phyloP scores from a whole-genome alignment of 495 filamentous ascomycete genomes.

The Penicillium antarcticum region DNA sequence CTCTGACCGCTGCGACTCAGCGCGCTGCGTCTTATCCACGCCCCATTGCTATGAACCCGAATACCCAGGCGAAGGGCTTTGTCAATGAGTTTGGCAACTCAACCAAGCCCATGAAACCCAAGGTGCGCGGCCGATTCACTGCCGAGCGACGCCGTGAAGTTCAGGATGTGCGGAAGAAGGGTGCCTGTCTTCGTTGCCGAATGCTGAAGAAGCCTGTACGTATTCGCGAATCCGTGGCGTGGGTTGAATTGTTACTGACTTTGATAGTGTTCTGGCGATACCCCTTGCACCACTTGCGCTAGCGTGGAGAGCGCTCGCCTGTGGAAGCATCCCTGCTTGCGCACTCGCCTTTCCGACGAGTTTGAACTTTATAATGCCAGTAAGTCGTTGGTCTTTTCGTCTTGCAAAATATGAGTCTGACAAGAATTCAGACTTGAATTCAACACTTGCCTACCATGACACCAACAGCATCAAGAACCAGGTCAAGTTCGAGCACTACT shows the following conservation, averaged over 20 bases:
- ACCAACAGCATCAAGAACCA: slow-evolving; percentile 58
- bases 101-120: slow-evolving; percentile 50
- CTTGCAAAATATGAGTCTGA: slow-evolving; percentile 15
- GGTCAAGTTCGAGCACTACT: slow-evolving; percentile 53
- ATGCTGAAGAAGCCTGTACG: slow-evolving; percentile 77
- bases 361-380: slow-evolving; percentile 70
- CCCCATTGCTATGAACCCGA: slow-evolving; percentile 55
- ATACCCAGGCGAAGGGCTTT: slow-evolving; percentile 53
- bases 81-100: slow-evolving; percentile 55
- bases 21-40: slow-evolving; percentile 47
- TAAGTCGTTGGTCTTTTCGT: slow-evolving; percentile 16
- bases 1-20: slow-evolving; percentile 44
- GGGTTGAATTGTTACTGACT: slow-evolving; percentile 8
- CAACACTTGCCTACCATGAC: slow-evolving; percentile 62
- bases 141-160: slow-evolving; percentile 70
- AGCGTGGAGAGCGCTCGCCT: slow-evolving; percentile 74
- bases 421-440: slow-evolving; percentile 51
- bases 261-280: slow-evolving; percentile 65
- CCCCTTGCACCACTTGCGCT: slow-evolving; percentile 76
- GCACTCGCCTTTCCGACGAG: slow-evolving; percentile 70
- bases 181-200: slow-evolving; percentile 81
- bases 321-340: slow-evolving; percentile 77
- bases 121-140: slow-evolving; percentile 66
- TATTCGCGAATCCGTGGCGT: background rate
- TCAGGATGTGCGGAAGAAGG: slow-evolving; percentile 72